Evolutionary conservation across 2,329 filamentous ascomycete species (phyloP).

Genomic region (Fusarium camptoceras): DNA sequence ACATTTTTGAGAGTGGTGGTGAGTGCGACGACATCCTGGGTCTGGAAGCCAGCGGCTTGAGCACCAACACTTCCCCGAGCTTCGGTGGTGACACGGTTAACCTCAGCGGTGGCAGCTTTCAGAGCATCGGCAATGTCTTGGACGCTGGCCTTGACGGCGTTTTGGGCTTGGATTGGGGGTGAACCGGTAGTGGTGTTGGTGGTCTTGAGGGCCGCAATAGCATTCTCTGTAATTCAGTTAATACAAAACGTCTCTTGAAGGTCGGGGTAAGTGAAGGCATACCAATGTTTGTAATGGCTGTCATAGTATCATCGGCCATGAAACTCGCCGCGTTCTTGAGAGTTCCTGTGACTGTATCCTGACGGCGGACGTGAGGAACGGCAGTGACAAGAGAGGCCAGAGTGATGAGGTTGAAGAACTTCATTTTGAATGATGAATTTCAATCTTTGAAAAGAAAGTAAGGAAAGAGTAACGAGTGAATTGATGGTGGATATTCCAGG

Average conservation of each 20-base stretch:
- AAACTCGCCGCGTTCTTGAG: neutral
- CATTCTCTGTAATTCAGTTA: neutral
- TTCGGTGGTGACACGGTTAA: slow-evolving; percentile 23
- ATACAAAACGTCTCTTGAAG: rapidly evolving
- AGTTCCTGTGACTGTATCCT: slow-evolving; percentile 17
- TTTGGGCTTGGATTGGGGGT: neutral
- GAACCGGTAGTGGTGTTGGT: neutral
- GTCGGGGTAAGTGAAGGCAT: neutral
- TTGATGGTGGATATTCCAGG: neutral
- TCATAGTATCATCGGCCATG: neutral
- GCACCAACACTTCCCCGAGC: slow-evolving; percentile 12
- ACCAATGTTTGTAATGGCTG: slow-evolving; percentile 11
- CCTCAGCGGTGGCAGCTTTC: neutral
- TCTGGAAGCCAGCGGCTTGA: neutral
- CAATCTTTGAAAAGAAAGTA: neutral
- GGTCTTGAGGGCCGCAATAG: neutral
- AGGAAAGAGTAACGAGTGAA: slow-evolving; percentile 1
- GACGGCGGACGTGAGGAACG: slow-evolving; percentile 10
- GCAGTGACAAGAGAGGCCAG: slow-evolving; percentile 28
- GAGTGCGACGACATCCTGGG: slow-evolving; percentile 7
- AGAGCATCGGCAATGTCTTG: slow-evolving; percentile 7
- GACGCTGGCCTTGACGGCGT: neutral
- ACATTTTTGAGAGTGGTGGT: neutral
- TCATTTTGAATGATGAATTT: slow-evolving; percentile 11
- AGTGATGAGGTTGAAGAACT: slow-evolving; percentile 29